These are phyloP conservation scores for Carex littledalei DNA, from an alignment of 176 grass and related monocot genomes.

Conservation along the genomic window DNA sequence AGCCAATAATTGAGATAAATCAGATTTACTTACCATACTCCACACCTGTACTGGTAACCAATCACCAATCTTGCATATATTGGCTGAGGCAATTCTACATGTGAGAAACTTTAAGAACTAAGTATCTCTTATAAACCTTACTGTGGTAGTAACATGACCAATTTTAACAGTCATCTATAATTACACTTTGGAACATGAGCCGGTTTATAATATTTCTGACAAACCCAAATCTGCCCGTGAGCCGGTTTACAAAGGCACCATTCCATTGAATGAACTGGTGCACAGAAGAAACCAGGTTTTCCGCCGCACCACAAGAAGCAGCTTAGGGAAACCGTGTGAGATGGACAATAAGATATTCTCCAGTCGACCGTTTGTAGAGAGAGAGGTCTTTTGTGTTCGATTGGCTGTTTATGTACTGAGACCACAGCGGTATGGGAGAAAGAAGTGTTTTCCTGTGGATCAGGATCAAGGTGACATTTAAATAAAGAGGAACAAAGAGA, in stretches of 20 bases:
- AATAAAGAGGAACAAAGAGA: background rate
- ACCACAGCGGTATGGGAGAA: background rate
- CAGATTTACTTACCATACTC: conserved; percentile 41
- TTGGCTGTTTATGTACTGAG: background rate
- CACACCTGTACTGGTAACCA: conserved; percentile 30
- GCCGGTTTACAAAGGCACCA: conserved; percentile 29
- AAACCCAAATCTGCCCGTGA: conserved; percentile 41
- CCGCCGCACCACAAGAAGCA: conserved; percentile 75
- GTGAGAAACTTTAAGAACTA: conserved; percentile 61
- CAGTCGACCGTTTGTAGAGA: no score
- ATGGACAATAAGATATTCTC: no score
- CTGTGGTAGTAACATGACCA: conserved; percentile 10
- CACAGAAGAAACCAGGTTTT: conserved; percentile 58
- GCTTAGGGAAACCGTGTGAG: conserved; percentile 12
- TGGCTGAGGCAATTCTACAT: conserved; percentile 43
- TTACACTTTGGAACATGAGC: conserved; percentile 43
- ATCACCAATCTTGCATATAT: conserved; percentile 39
- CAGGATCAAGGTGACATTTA: no score
- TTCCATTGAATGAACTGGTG: background rate
- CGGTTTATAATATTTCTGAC: conserved; percentile 30
- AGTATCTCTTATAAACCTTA: conserved; percentile 13
- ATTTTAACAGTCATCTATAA: conserved; percentile 58
- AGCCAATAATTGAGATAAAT: conserved; percentile 45
- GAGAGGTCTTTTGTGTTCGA: no score
- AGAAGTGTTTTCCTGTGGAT: background rate